Percentiles rank a stretch among this genome's conserved stretches.
Evolutionary conservation across 2,329 filamentous ascomycete species (phyloP).

Genomic region (Pseudogymnoascus sp.): DNA sequence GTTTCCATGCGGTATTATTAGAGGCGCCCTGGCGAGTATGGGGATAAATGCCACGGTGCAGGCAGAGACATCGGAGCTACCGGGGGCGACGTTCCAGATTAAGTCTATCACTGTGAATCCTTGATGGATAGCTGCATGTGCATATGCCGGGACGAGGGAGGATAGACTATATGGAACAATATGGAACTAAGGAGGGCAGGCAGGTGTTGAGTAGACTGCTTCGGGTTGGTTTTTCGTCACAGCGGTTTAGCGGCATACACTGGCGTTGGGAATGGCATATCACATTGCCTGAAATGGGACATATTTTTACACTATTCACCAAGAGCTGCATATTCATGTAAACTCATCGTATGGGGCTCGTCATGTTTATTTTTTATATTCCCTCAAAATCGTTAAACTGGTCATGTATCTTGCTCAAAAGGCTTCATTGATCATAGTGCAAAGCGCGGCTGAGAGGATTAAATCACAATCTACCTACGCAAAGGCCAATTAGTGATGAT

Average conservation of each 20-base stretch:
- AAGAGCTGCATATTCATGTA: not conserved
- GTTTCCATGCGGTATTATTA: conserved; percentile 89
- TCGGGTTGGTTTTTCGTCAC: not conserved
- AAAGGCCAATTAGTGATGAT: conserved; percentile 22
- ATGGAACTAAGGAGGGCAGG: not conserved
- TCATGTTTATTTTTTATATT: conserved; percentile 12
- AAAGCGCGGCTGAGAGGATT: conserved; percentile 16
- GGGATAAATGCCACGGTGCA: conserved; percentile 88
- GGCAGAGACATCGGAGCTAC: conserved; percentile 81
- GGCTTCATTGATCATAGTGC: conserved; percentile 1
- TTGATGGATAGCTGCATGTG: conserved; percentile 29
- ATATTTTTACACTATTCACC: conserved; percentile 2
- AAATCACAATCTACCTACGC: conserved; percentile 40
- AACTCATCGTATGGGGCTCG: not conserved
- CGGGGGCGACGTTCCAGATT: conserved; percentile 90
- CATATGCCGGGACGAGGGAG: not conserved
- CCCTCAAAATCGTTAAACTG: conserved; percentile 6
- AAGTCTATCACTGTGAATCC: conserved; percentile 69
- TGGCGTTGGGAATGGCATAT: conserved; percentile 17
- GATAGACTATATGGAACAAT: not conserved
- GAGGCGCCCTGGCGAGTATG: conserved; percentile 85
- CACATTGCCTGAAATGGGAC: conserved; percentile 1
- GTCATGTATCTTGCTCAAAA: not conserved
- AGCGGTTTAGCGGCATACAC: conserved; percentile 28
- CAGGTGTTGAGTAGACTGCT: not conserved